A percentile compares a stretch with the other conserved stretches of the same genome.
phyloP scores from a whole-genome alignment of 1,139 yeast genomes.

The Geotrichum citri-aurantii region DNA sequence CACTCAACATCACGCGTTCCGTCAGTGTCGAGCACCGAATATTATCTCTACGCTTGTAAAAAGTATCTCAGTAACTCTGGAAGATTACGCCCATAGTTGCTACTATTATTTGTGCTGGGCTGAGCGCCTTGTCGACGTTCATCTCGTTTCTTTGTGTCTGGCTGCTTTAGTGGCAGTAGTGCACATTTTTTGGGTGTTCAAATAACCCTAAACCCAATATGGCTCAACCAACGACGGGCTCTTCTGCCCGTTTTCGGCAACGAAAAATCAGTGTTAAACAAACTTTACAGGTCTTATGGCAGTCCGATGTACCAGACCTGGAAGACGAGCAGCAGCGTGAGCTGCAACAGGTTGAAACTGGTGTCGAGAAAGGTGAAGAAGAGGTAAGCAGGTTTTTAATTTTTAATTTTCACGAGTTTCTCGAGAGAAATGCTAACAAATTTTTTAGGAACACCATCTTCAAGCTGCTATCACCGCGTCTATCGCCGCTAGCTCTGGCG shows the following conservation, averaged over 20 bases:
- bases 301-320: slow-evolving; percentile 71
- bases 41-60: background rate
- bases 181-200: slow-evolving; percentile 3
- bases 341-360: slow-evolving; percentile 86
- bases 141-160: background rate
- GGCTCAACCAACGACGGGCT: slow-evolving; percentile 12
- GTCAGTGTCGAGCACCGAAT: background rate
- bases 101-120: background rate
- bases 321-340: slow-evolving; percentile 78
- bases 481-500: slow-evolving; percentile 48
- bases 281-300: slow-evolving; percentile 72
- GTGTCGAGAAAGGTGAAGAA: slow-evolving; percentile 97
- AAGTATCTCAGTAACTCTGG: background rate
- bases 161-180: background rate
- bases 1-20: background rate
- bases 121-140: background rate
- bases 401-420: background rate
- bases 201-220: slow-evolving; percentile 6
- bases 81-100: background rate
- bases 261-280: slow-evolving; percentile 89
- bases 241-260: slow-evolving; percentile 71
- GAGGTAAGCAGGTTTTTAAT: slow-evolving; percentile 38
- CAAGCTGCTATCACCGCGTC: slow-evolving; percentile 84
- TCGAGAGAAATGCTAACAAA: background rate
- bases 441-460: slow-evolving; percentile 66